A percentile compares a stretch with the other conserved stretches of the same genome.
Evolutionary conservation across 441 rosid genomes (phyloP).

Genomic region (Erysimum pusillum): DNA sequence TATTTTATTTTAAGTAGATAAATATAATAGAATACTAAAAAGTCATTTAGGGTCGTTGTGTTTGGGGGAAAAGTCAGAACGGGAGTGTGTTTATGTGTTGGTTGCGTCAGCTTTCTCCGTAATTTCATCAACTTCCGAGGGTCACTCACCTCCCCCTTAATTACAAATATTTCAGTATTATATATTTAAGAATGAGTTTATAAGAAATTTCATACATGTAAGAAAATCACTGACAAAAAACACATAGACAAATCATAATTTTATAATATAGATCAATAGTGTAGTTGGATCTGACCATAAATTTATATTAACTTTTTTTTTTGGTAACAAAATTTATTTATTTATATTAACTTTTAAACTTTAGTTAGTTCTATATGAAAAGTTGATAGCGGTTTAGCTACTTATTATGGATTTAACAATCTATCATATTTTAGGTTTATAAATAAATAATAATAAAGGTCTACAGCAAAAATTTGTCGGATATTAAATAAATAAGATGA

Average conservation of each 20-base stretch:
- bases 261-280: too few species aligned
- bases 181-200: too few species aligned
- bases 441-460: too few species aligned
- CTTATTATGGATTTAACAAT: too few species aligned
- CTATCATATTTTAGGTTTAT: too few species aligned
- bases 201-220: too few species aligned
- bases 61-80: constrained; percentile 14
- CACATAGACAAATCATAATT: too few species aligned
- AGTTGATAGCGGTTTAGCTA: too few species aligned
- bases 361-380: too few species aligned
- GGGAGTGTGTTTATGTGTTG: constrained; percentile 20
- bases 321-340: too few species aligned
- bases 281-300: not conserved
- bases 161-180: not conserved
- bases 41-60: constrained; percentile 30
- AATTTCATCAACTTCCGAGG: constrained; percentile 27
- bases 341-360: too few species aligned
- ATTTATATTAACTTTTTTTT: not conserved
- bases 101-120: constrained; percentile 34
- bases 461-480: not conserved
- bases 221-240: too few species aligned
- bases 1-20: not conserved
- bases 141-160: not conserved
- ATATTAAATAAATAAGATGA: not conserved
- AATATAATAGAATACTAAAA: not conserved